Evolutionary conservation across 495 filamentous ascomycete genomes (phyloP).

Genomic region (Xylaria venustula): DNA sequence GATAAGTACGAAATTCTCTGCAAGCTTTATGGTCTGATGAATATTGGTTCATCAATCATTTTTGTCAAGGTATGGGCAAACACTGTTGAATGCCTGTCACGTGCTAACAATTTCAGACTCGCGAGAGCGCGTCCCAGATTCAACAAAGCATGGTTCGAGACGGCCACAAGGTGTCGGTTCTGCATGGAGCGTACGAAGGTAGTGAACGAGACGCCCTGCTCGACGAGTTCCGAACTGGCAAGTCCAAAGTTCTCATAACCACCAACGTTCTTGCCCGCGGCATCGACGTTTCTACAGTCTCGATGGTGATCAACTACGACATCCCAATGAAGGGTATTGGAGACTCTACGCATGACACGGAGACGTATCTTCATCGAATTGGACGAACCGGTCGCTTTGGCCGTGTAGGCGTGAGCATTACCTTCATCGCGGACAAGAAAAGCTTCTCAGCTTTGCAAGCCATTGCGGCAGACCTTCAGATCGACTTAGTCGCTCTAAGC

Average conservation of each 20-base stretch:
- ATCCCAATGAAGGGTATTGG: constrained; percentile 59
- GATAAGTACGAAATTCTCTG: constrained; percentile 87
- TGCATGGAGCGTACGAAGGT: constrained; percentile 85
- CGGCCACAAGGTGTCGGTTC: constrained; percentile 83
- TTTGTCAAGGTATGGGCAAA: constrained; percentile 73
- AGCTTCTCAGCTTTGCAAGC: constrained; percentile 72
- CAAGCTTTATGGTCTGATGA: constrained; percentile 91
- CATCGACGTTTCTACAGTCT: constrained; percentile 95
- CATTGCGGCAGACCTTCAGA: constrained; percentile 69
- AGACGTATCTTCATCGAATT: constrained; percentile 98
- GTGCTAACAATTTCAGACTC: constrained; percentile 55
- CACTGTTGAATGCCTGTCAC: neutral
- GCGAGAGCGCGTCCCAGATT: constrained; percentile 77
- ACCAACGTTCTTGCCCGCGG: constrained; percentile 97
- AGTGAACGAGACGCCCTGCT: constrained; percentile 79
- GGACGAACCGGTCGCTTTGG: constrained; percentile 97
- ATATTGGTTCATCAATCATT: constrained; percentile 94
- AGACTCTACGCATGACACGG: constrained; percentile 64
- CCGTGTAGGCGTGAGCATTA: constrained; percentile 92
- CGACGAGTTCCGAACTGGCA: constrained; percentile 79
- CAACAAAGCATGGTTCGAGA: constrained; percentile 81
- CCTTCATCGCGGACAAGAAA: constrained; percentile 77
- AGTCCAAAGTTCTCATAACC: constrained; percentile 95
- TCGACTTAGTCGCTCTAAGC: constrained; percentile 51
- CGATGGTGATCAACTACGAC: constrained; percentile 96